Base-by-base conservation (phyloP, 192 early-diverging fungal species). In the Gigaspora rosea region DNA sequence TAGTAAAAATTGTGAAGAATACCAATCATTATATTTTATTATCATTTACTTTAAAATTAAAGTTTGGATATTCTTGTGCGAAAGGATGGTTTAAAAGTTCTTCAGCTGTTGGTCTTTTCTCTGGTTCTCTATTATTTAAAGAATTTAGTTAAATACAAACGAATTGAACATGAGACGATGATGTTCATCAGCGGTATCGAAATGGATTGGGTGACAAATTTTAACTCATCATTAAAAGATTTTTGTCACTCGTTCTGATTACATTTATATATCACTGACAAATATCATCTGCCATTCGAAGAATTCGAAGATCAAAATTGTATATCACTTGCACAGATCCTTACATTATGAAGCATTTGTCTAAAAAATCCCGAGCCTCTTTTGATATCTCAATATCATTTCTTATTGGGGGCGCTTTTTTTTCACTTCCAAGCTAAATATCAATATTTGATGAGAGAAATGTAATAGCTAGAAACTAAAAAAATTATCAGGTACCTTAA, bases 401-500 rank as follows among this genome's bases (percentile, higher is more conserved):
- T 9, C 94, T 94, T 54, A 98, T 87, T 8, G 95, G 92, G 32
- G 97, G 97, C 27, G 90, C 82, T 68, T 94, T 80, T 49, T 78
- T 90, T 62, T 90, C 90, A 15, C 86, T 91, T 47, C 95, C 95
- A 68, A 97, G 86, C 82, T 94, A 84, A 78, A 41, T 41, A 41
- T 88, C 91, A 77, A 92, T 83, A 69, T 90, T 80, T 75, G 88
- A 90, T 56, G 84, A 86, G 80, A 52, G 16, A 51, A 22, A 50
- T 52, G 36, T 35, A 16, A 58, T 46, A 22, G 50, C 50, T 78
- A 27, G 36, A 48, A 51, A 56, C 74, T 82, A 80, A 81, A 76
- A 78, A 84, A 66, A 49, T 75, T 76, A 57, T 78, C 0, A 77
- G 3, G 41, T 41, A 89, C 86, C 8, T 83, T 87, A 68, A 88